A percentile compares a stretch with the other conserved stretches of the same genome.
Evolutionary conservation across 2,329 filamentous ascomycete species (phyloP).

Genomic region (Xylariomycetidae sp.): DNA sequence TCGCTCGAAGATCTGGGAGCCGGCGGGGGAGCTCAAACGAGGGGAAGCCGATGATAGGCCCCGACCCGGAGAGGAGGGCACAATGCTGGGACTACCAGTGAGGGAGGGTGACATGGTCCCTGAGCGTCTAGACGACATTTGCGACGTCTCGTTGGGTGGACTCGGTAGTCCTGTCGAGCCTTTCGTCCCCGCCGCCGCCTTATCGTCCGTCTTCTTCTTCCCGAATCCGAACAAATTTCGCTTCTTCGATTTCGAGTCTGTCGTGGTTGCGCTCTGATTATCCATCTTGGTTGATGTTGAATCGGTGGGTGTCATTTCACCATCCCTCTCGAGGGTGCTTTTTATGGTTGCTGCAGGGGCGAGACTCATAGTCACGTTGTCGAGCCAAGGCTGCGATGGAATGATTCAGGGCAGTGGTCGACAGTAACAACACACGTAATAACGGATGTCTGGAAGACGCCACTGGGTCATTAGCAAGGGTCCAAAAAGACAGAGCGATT

Average conservation of each 20-base stretch:
- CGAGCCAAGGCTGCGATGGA: constrained; percentile 9
- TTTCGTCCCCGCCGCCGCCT: constrained; percentile 27
- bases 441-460: constrained; percentile 13
- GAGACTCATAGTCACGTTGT: constrained; percentile 23
- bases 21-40: constrained; percentile 61
- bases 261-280: constrained; percentile 24
- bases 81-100: constrained; percentile 30
- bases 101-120: constrained; percentile 39
- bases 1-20: constrained; percentile 83
- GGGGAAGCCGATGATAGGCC: constrained; percentile 57
- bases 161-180: constrained; percentile 26
- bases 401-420: constrained; percentile 10
- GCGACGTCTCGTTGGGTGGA: constrained; percentile 27
- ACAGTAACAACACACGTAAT: constrained; percentile 14
- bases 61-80: constrained; percentile 59
- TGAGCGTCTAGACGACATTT: constrained; percentile 31
- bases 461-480: constrained; percentile 20
- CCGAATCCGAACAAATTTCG: constrained; percentile 55
- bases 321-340: constrained; percentile 17
- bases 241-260: constrained; percentile 40
- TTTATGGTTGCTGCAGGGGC: constrained; percentile 25
- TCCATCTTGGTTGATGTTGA: constrained; percentile 18
- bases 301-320: constrained; percentile 29
- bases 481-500: constrained; percentile 13
- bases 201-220: constrained; percentile 52